Evolutionary conservation across 2,329 filamentous ascomycete genomes (phyloP).

Genomic region (Cladophialophora immunda): DNA sequence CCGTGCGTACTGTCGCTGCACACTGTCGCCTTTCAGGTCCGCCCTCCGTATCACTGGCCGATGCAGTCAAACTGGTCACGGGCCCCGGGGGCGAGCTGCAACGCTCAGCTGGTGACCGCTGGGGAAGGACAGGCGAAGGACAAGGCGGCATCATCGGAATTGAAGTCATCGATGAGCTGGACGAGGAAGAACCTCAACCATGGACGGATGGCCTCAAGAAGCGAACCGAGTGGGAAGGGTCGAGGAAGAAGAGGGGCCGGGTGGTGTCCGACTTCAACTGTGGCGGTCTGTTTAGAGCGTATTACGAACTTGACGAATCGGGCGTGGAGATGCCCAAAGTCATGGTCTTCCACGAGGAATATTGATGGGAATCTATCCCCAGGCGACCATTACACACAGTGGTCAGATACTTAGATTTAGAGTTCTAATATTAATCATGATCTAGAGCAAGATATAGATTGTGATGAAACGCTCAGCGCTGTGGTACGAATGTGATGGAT

Average conservation of each 20-base stretch:
- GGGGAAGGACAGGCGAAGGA: slow-evolving; percentile 78
- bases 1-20: slow-evolving; percentile 75
- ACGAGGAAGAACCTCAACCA: slow-evolving; percentile 42
- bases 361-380: slow-evolving; percentile 31
- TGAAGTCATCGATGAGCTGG: slow-evolving; percentile 53
- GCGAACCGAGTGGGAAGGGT: not conserved
- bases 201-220: slow-evolving; percentile 7
- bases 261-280: slow-evolving; percentile 84
- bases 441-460: not conserved
- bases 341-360: slow-evolving; percentile 56
- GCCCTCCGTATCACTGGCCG: slow-evolving; percentile 57
- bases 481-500: not conserved
- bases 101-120: slow-evolving; percentile 75
- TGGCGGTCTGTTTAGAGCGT: slow-evolving; percentile 86
- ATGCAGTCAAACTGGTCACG: slow-evolving; percentile 70
- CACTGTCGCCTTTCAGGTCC: slow-evolving; percentile 70
- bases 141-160: slow-evolving; percentile 85
- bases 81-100: slow-evolving; percentile 78
- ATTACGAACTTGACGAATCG: slow-evolving; percentile 57
- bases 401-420: slow-evolving; percentile 1
- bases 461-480: not conserved
- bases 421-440: not conserved
- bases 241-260: slow-evolving; percentile 49
- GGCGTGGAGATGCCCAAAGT: slow-evolving; percentile 47
- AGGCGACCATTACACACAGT: not conserved